A percentile compares a stretch with the other conserved stretches of the same genome.
These are phyloP conservation scores for Phytophthora citrophthora DNA, from an alignment of 352 stramenopile species.

Conservation along the genomic window DNA sequence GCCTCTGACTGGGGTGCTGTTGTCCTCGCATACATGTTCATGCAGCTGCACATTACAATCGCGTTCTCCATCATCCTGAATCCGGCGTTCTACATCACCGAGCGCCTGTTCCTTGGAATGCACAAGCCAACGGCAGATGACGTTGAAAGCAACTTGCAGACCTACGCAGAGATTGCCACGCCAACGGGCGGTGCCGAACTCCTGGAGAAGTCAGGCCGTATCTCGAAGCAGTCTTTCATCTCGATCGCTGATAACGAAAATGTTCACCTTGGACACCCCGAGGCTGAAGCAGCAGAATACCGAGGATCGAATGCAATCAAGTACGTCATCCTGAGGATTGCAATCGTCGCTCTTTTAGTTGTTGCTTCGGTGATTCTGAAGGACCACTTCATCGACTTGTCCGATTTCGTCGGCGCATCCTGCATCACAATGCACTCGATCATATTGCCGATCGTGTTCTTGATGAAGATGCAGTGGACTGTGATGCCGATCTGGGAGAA, in stretches of 20 bases:
- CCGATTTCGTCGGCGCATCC: constrained; percentile 34
- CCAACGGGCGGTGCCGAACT: constrained; percentile 8
- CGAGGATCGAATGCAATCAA: constrained; percentile 28
- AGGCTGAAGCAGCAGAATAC: constrained; percentile 28
- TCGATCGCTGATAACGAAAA: constrained; percentile 39
- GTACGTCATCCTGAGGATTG: constrained; percentile 30
- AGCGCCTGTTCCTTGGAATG: constrained; percentile 24
- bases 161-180: constrained; percentile 15
- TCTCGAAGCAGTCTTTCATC: constrained; percentile 26
- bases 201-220: constrained; percentile 14
- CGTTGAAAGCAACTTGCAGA: constrained; percentile 22
- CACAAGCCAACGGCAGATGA: constrained; percentile 15
- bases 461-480: constrained; percentile 26
- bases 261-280: constrained; percentile 18
- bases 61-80: constrained; percentile 26
- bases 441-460: constrained; percentile 23
- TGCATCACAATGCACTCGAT: constrained; percentile 36
- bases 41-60: constrained; percentile 24
- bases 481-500: constrained; percentile 28
- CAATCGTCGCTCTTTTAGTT: constrained; percentile 26
- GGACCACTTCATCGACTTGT: constrained; percentile 34
- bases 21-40: constrained; percentile 25
- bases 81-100: constrained; percentile 22
- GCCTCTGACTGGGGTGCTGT: constrained; percentile 18
- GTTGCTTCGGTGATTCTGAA: constrained; percentile 28